Percentiles rank a stretch among this genome's conserved stretches.
phyloP scores from a whole-genome alignment of 495 filamentous ascomycete genomes.

The Podospora tetraspora region DNA sequence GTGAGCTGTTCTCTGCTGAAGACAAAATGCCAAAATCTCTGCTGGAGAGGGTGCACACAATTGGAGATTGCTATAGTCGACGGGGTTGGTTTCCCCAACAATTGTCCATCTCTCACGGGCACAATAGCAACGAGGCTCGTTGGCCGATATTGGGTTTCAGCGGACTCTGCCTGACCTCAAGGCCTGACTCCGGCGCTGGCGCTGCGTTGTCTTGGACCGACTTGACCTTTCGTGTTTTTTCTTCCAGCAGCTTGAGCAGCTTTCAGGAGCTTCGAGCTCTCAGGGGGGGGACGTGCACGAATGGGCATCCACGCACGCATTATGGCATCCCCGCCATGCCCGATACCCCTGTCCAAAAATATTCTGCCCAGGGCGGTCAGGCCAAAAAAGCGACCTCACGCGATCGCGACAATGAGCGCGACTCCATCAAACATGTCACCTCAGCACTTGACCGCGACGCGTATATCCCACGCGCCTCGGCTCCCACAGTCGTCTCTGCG shows the following conservation, averaged over 20 bases:
- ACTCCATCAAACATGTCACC: background rate
- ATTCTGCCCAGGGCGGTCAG: slow-evolving; percentile 7
- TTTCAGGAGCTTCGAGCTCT: background rate
- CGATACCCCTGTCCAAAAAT: background rate
- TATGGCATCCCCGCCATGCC: background rate
- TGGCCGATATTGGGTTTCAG: background rate
- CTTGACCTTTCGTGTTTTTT: background rate
- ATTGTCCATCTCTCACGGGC: background rate
- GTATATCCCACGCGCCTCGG: background rate
- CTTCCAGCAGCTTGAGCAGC: background rate
- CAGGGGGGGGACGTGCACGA: background rate
- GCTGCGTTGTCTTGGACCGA: background rate
- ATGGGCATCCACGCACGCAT: background rate
- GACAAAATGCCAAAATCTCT: background rate
- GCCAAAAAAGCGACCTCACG: background rate
- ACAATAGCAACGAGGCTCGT: background rate
- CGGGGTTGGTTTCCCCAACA: background rate
- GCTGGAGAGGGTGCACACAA: background rate
- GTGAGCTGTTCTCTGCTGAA: background rate
- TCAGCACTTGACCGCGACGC: background rate
- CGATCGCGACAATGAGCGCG: background rate
- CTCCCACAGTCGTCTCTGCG: background rate
- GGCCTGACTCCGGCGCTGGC: too few relatives aligned
- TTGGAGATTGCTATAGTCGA: background rate
- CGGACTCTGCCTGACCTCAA: background rate